phyloP scores from a whole-genome alignment of 1,284 basidiomycete genomes.

The Spongispora temasekensis region DNA sequence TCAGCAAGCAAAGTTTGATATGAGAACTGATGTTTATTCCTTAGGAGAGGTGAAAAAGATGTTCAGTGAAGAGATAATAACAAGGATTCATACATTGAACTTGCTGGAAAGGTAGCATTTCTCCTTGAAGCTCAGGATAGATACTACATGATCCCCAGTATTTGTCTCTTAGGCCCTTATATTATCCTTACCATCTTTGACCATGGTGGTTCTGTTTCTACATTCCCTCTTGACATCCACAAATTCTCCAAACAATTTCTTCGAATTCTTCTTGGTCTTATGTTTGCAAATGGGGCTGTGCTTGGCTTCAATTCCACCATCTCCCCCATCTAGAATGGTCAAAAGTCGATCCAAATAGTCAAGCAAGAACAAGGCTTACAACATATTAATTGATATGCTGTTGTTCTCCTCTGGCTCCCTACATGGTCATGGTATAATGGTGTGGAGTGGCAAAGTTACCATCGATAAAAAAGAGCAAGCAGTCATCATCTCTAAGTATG shows the following conservation, averaged over 20 bases:
- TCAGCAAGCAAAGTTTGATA: background rate
- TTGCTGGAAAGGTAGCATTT: background rate
- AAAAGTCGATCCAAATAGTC: background rate
- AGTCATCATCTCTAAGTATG: too few relatives aligned
- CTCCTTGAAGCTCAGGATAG: background rate
- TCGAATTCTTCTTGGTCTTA: background rate
- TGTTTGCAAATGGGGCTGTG: background rate
- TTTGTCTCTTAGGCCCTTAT: background rate
- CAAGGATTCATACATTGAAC: background rate
- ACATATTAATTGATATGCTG: background rate
- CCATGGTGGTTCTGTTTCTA: background rate
- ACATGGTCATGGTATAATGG: background rate
- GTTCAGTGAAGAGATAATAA: background rate
- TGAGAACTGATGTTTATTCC: background rate
- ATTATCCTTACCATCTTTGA: background rate
- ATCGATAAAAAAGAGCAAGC: background rate
- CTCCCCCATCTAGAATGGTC: background rate
- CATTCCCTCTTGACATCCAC: background rate
- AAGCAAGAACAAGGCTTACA: background rate
- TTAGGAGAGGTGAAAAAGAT: background rate
- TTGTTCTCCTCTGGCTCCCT: background rate
- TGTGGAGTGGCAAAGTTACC: background rate
- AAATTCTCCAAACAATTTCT: background rate
- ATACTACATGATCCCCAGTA: background rate
- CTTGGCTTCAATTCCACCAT: background rate